phyloP scores from a whole-genome alignment of 495 filamentous ascomycete species.

The Podospora pseudoanserina region DNA sequence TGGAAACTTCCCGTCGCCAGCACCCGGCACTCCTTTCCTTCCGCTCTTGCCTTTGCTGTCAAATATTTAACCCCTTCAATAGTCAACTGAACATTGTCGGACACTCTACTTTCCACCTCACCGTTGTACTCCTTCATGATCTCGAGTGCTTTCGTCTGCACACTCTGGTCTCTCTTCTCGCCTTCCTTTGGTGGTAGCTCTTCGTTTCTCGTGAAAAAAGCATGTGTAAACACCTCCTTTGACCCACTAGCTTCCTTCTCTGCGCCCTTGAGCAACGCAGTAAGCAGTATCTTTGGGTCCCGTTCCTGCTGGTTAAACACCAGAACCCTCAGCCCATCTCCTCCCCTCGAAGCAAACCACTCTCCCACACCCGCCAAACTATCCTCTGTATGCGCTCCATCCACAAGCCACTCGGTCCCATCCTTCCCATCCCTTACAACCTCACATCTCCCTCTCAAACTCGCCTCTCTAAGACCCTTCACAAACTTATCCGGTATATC shows the following conservation, averaged over 20 bases:
- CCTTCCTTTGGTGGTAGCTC: not conserved
- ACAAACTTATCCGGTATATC: conserved; percentile 50
- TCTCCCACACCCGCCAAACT: not conserved
- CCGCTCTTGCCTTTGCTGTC: not conserved
- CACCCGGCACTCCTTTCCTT: not conserved
- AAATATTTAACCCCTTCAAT: not conserved
- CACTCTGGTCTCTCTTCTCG: not conserved
- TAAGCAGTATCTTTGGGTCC: not conserved
- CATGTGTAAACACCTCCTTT: not conserved
- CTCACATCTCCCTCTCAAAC: conserved; percentile 7
- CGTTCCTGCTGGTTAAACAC: conserved; percentile 9
- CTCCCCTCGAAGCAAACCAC: not conserved
- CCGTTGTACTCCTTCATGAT: not conserved
- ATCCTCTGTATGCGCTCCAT: conserved; percentile 7
- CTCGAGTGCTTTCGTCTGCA: not conserved
- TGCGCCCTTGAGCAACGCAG: not conserved
- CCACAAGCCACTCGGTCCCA: not conserved
- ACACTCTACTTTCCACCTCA: not conserved
- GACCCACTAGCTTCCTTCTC: not conserved
- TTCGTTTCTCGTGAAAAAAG: not conserved
- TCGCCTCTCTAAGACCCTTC: conserved; percentile 17
- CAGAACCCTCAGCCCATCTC: not conserved
- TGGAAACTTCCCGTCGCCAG: not conserved
- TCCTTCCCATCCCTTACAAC: conserved; percentile 3
- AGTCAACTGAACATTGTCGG: not conserved